Base-by-base conservation (phyloP, 257 asterid species). In the Solanum lignicaule region DNA sequence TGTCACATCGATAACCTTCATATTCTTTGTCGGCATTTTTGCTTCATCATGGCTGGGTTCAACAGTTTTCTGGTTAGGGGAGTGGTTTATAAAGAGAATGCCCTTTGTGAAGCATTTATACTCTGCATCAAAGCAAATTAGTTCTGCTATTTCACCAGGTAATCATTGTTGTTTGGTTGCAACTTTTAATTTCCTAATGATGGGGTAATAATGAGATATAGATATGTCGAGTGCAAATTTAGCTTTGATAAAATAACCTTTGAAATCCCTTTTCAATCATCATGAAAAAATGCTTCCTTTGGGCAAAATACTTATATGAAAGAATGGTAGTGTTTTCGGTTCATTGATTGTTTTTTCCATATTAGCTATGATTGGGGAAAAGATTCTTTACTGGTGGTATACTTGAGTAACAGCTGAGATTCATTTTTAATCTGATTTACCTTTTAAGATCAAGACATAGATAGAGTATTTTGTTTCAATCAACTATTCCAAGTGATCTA, bases 21-120 rank as follows among this genome's bases (percentile, higher is more conserved):
- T 95, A 90, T 94, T 96, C 94, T 93, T 93, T 88, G 90, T 96
- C 65, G 99, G 99, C 87, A 65, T 96, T 85, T 96, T 96, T 91
- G 98, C 97, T 91, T 96, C 99, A 33, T 96, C 99, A 27, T 96
- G 99, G 98, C 39, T 96, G 92, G 99, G 99, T 82, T 88, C 97
- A 78, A 96, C 99, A 23, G 96, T 96, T 76, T 96, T 95, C 94
- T 94, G 94, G 97, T 73, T 96, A 46, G 99, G 99, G 78, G 99
- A 96, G 90, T 96, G 95, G 96, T 93, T 96, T 91, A 96, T 96
- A 87, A 94, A 95, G 90, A 90, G 96, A 85, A 96, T 96, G 99
- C 99, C 99, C 79, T 96, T 96, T 85, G 92, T 96, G 69, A 94
- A 88, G 87, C 98, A 96, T 92, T 86, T 96, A 86, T 95, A 96